Evolutionary conservation across 2,329 filamentous ascomycete genomes (phyloP).

Genomic region (Beauveria asiatica): DNA sequence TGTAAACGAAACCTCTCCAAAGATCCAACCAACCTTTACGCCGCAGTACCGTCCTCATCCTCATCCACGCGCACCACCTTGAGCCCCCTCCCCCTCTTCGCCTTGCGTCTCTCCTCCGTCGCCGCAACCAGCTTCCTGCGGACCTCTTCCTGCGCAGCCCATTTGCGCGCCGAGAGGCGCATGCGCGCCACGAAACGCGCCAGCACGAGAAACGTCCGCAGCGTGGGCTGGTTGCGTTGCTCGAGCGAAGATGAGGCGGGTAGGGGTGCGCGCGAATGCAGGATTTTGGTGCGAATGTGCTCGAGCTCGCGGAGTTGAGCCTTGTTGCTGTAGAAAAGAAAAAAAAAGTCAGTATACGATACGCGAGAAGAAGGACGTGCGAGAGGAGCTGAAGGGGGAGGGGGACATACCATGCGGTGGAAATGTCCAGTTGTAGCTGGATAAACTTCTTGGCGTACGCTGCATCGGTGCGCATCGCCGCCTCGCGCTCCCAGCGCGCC

Average conservation of each 20-base stretch:
- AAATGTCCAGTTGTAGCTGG: slow-evolving; percentile 69
- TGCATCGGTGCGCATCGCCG: slow-evolving; percentile 68
- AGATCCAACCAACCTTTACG: not conserved
- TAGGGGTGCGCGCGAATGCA: slow-evolving; percentile 28
- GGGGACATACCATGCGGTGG: slow-evolving; percentile 75
- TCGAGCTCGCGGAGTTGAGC: slow-evolving; percentile 80
- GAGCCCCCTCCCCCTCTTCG: slow-evolving; percentile 33
- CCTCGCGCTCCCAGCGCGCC: slow-evolving; percentile 71
- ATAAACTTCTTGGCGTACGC: slow-evolving; percentile 84
- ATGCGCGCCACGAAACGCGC: slow-evolving; percentile 46
- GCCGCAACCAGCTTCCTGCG: slow-evolving; percentile 40
- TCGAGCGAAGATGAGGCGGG: slow-evolving; percentile 15
- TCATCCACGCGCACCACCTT: slow-evolving; percentile 33
- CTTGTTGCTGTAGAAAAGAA: slow-evolving; percentile 66
- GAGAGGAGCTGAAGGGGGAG: not conserved
- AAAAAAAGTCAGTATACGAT: slow-evolving; percentile 16
- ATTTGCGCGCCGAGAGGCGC: slow-evolving; percentile 38
- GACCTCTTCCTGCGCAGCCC: slow-evolving; percentile 44
- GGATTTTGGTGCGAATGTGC: slow-evolving; percentile 54
- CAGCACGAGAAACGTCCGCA: slow-evolving; percentile 37
- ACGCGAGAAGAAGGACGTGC: not conserved
- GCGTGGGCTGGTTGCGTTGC: slow-evolving; percentile 21
- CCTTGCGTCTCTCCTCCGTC: slow-evolving; percentile 37
- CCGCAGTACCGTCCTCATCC: not conserved
- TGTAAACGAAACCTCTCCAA: not conserved